phyloP scores from a whole-genome alignment of 331 rosid genomes.

The Saraca asoca region DNA sequence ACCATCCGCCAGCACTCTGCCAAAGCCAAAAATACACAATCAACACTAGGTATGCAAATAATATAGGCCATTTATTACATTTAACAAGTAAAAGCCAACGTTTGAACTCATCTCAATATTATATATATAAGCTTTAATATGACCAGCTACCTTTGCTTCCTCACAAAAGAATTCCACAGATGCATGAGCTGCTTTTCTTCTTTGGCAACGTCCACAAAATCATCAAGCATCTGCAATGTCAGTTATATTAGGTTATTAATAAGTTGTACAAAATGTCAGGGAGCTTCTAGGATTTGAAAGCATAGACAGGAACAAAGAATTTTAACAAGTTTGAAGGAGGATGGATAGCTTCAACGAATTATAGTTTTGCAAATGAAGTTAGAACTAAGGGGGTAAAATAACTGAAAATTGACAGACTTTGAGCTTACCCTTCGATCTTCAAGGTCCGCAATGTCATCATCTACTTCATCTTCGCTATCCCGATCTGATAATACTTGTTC shows the following conservation, averaged over 20 bases:
- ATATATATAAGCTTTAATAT: no score
- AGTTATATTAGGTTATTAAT: conserved; percentile 35
- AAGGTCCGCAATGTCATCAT: conserved; percentile 88
- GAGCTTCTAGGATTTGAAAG: conserved; percentile 22
- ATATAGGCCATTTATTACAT: no score
- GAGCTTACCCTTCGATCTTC: conserved; percentile 91
- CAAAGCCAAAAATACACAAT: conserved; percentile 30
- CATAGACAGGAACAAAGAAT: neutral
- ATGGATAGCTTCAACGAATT: conserved; percentile 23
- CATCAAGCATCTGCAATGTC: conserved; percentile 94
- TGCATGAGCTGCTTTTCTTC: conserved; percentile 96
- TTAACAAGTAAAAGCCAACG: neutral
- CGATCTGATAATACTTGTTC: conserved; percentile 85
- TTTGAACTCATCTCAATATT: neutral
- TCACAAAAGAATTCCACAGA: conserved; percentile 94
- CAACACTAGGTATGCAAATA: neutral
- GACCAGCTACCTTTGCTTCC: conserved; percentile 74
- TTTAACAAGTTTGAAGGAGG: neutral
- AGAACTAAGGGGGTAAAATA: no score
- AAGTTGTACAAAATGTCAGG: conserved; percentile 15
- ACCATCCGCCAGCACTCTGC: conserved; percentile 96
- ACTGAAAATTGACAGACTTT: conserved; percentile 8
- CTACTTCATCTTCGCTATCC: conserved; percentile 96
- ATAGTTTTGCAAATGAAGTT: no score
- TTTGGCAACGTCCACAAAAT: conserved; percentile 96